These are phyloP conservation scores for Lipomyces spencermartinsiae DNA, from an alignment of 805 yeast species.

Conservation along the genomic window DNA sequence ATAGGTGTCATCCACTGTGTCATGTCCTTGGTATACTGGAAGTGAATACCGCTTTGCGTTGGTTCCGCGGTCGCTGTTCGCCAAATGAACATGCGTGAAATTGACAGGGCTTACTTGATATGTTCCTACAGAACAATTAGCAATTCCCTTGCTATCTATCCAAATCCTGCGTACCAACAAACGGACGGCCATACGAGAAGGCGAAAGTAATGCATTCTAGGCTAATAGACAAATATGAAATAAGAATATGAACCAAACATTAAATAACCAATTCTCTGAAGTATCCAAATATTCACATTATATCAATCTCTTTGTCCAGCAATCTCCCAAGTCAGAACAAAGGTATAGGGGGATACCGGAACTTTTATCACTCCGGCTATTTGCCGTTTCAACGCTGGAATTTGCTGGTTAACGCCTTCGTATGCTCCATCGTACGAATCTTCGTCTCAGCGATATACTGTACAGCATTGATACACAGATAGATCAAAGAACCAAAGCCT, in stretches of 20 bases:
- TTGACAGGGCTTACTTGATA: conserved; percentile 45
- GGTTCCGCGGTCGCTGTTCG: conserved; percentile 88
- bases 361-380: neutral
- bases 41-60: conserved; percentile 54
- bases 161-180: conserved; percentile 27
- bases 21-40: conserved; percentile 68
- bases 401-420: conserved; percentile 24
- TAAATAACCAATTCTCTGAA: neutral
- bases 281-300: neutral
- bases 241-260: neutral
- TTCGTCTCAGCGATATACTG: conserved; percentile 41
- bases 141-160: neutral
- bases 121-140: conserved; percentile 34
- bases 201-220: conserved; percentile 40
- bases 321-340: neutral
- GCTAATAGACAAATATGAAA: no score
- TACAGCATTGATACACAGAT: conserved; percentile 55
- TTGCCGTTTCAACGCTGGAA: conserved; percentile 1
- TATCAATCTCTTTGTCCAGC: neutral
- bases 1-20: conserved; percentile 57
- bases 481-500: conserved; percentile 80
- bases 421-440: conserved; percentile 30
- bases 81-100: conserved; percentile 63
- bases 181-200: conserved; percentile 47
- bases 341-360: neutral